A percentile compares a stretch with the other conserved stretches of the same genome.
These are phyloP conservation scores for Cladosporium sp. DNA, from an alignment of 2,329 filamentous ascomycete genomes.

Conservation along the genomic window DNA sequence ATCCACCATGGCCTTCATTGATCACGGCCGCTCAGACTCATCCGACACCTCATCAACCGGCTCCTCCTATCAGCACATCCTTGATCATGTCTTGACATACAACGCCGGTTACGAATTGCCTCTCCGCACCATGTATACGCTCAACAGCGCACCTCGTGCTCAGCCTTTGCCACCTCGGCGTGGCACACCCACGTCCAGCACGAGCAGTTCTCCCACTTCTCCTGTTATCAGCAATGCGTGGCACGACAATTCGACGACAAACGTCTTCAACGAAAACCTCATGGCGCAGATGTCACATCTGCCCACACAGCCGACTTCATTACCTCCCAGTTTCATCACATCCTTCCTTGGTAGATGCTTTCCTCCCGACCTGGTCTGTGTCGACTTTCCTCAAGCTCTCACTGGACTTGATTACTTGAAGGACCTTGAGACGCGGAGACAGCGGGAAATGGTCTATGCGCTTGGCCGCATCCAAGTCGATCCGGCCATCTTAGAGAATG, in stretches of 20 bases:
- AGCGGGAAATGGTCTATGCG: constrained; percentile 53
- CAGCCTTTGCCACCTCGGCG: constrained; percentile 30
- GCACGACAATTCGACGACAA: constrained; percentile 28
- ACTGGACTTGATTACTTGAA: constrained; percentile 63
- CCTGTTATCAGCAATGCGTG: constrained; percentile 27
- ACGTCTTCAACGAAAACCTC: constrained; percentile 47
- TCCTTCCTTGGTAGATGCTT: constrained; percentile 59
- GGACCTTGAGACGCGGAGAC: constrained; percentile 56
- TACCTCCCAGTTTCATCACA: constrained; percentile 59
- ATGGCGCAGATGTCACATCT: constrained; percentile 55
- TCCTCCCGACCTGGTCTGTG: constrained; percentile 49
- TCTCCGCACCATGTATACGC: constrained; percentile 61
- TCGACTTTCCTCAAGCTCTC: constrained; percentile 62
- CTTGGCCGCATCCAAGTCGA: constrained; percentile 51
- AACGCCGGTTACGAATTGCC: constrained; percentile 62
- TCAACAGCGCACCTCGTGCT: constrained; percentile 56
- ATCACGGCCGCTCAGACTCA: constrained; percentile 23
- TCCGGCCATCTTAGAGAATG: constrained; percentile 42
- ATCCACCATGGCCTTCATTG: constrained; percentile 11
- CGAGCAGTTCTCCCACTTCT: constrained; percentile 34
- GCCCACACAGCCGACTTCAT: constrained; percentile 55
- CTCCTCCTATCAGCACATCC: constrained; percentile 40
- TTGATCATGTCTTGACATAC: constrained; percentile 57
- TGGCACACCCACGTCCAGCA: constrained; percentile 30
- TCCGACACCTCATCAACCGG: constrained; percentile 37